Conservation (phyloP, 768 basidiomycete species). For the Tulasnella sp. region DNA sequence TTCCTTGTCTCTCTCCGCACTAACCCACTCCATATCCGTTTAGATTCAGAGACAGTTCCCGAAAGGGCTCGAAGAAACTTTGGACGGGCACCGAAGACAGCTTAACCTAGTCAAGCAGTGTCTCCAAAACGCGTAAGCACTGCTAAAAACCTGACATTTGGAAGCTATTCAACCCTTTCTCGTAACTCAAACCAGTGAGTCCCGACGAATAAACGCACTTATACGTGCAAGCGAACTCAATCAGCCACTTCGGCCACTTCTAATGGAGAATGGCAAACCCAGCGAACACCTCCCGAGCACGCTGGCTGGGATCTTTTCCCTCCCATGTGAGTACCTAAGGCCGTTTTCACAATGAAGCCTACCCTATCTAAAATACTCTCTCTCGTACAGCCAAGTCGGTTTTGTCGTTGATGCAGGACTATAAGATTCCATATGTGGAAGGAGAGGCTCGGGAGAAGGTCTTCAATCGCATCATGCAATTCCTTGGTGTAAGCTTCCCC, state of each 20-base stretch:
- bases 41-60: not conserved
- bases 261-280: not conserved
- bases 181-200: not conserved
- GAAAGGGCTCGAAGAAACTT: not conserved
- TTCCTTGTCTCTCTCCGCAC: not conserved
- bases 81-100: not conserved
- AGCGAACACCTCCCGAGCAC: not conserved
- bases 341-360: not conserved
- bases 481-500: not conserved
- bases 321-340: not conserved
- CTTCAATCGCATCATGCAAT: not conserved
- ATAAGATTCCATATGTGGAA: not conserved
- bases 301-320: not conserved
- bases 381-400: not conserved
- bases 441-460: not conserved
- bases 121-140: conserved; percentile 20
- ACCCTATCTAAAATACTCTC: not conserved
- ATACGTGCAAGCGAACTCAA: conserved; percentile 1
- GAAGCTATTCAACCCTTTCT: not conserved
- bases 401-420: not conserved
- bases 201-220: not conserved
- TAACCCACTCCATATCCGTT: not conserved
- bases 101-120: not conserved
- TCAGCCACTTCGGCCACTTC: conserved; percentile 5
- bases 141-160: not conserved